Percentiles rank a stretch among this genome's conserved stretches.
Conservation (phyloP, 164 flowering plant genomes). For the Berberis vulgaris region DNA sequence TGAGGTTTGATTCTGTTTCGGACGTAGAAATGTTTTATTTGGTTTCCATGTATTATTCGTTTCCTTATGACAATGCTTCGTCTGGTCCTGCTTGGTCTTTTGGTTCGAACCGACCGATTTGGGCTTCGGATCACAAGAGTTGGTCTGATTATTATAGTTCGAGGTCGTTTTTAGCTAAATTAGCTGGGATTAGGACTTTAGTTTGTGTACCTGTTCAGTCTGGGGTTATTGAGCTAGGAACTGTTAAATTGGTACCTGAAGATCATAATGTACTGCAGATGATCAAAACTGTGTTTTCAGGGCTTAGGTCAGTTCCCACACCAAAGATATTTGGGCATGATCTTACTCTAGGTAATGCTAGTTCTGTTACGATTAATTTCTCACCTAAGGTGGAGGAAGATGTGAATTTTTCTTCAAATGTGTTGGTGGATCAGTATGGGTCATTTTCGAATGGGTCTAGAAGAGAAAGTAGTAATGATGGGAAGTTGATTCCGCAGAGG, state of each 20-base stretch:
- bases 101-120: conserved; percentile 37
- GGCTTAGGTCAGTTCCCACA: background rate
- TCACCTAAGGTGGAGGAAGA: conserved; percentile 61
- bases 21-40: conserved; percentile 65
- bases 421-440: conserved; percentile 25
- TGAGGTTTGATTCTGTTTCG: conserved; percentile 32
- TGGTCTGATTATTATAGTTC: conserved; percentile 44
- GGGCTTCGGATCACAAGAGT: conserved; percentile 38
- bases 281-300: conserved; percentile 39
- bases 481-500: conserved; percentile 29
- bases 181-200: conserved; percentile 48
- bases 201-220: conserved; percentile 63
- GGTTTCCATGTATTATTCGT: conserved; percentile 56
- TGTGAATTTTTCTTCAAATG: conserved; percentile 18
- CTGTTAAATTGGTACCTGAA: conserved; percentile 40
- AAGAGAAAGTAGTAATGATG: conserved; percentile 27
- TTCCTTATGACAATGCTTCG: conserved; percentile 33
- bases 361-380: conserved; percentile 42
- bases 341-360: conserved; percentile 45
- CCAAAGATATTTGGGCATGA: conserved; percentile 70
- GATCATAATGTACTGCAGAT: conserved; percentile 37
- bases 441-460: conserved; percentile 37
- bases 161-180: conserved; percentile 45
- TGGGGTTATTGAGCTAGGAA: conserved; percentile 81
- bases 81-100: conserved; percentile 39